Base-by-base conservation (phyloP, 108 stramenopile genomes). In the Pseudonitzschia multiseries region DNA sequence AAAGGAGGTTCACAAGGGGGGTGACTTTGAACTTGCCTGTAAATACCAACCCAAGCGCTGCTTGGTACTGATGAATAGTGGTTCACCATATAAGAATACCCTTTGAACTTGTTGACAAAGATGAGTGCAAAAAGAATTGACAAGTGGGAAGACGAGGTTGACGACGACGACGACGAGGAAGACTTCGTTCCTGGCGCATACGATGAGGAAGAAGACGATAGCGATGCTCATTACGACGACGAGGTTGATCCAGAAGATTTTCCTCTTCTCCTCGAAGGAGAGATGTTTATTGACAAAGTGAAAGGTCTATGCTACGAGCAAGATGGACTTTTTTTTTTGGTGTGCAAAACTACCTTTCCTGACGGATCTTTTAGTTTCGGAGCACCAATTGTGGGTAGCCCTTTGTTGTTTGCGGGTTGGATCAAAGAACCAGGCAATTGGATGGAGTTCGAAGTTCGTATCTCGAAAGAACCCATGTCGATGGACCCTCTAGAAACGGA, bases 131-230 rank as follows among this genome's bases (percentile, higher is more conserved):
- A 62, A 33, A 28, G 6, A 17, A 13, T 13, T 17, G 51, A 65
- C 13, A 68, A 76, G 29, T 68, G 69, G 41, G 68, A 76, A 15
- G 69, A 70, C 46, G 66, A 65, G 18, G 51, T 22, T 22, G 69
- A 71, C 32, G 69, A 77, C 18, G 69, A 71, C 32, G 69, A 77
- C 18, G 62, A 70, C 43, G 76, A 77, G 52, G 76, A 64, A 48
- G 76, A 77, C 27, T 65, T 66, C 61, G 75, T 62, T 24, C 64
- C 60, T 22, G 75, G 43, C 18, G 68, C n/a, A 41, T 63, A 65
- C 31, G 69, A 71, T 8, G 76, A 68, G 17, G 76, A 77, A 13
- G 69, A 66, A 43, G 76, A 71, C 36, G 44, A 63, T 21, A 54
- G 65, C 28, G 69, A 56, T 67, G 76, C 54, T 66, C 27, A 36